Base-by-base conservation (phyloP, 495 filamentous ascomycete genomes). In the Rhypophila decipiens region DNA sequence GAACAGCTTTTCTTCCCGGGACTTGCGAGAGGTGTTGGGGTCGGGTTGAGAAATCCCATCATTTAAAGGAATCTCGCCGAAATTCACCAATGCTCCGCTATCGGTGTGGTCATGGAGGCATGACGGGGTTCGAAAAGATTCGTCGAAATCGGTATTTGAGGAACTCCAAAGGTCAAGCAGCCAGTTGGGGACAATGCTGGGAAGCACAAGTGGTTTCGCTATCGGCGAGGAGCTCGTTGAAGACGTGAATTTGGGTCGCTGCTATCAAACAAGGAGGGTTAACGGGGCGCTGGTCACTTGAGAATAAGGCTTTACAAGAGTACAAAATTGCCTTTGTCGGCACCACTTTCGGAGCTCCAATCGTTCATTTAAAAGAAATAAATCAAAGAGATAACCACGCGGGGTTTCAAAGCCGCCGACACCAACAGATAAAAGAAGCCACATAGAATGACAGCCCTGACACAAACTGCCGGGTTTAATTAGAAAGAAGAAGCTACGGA, bases 1-100 rank as follows among this genome's bases (percentile, higher is more conserved):
- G 24, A 64, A 31, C 19, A 66, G 39, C 39, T 48, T 56, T 15
- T 53, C 37, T 7, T 58, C 50, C 20, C 39, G 51, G 18, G 46
- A 20, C 24, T 38, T 40, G 29, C 38, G 47, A 20, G 22, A 36
- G 3, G 50, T n/a, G n/a, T n/a, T n/a, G n/a, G n/a, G n/a, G n/a
- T n/a, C n/a, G n/a, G n/a, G n/a, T n/a, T n/a, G n/a, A n/a, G n/a
- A n/a, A n/a, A n/a, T n/a, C n/a, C n/a, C 35, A 9, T 27, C 34
- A 33, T 24, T 31, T 20, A 19, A 23, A 21, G 39, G 44, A 13
- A 23, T 38, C 11, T 31, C 36, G n/a, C 42, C 24, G 19, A 42
- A 51, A 20, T 38, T 47, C 19, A 61, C 61, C 46, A 24, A 43
- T 35, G 51, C 44, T 20, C 48, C 61, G 29, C 55, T 53, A 17